Conservation (phyloP, 2,329 filamentous ascomycete genomes). For the Coniosporium tulheliwenetii region DNA sequence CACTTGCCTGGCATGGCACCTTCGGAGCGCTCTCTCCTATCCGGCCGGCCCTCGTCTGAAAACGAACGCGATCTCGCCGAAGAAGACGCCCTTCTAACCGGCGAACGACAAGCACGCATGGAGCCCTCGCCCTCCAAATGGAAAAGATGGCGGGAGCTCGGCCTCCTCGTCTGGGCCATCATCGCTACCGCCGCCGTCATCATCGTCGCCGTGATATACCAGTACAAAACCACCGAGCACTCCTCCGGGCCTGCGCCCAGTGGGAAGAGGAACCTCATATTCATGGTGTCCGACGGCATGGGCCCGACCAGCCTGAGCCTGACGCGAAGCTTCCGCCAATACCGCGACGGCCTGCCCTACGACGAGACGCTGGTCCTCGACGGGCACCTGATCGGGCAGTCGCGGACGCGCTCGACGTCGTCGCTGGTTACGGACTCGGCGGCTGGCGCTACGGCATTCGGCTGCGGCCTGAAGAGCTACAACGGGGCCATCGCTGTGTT, state of each 20-base stretch:
- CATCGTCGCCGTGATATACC: conserved; percentile 65
- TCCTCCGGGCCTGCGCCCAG: conserved; percentile 8
- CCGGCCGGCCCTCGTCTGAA: conserved; percentile 39
- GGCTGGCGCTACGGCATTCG: conserved; percentile 93
- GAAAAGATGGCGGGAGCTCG: conserved; percentile 54
- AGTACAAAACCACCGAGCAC: conserved; percentile 40
- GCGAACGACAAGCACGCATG: conserved; percentile 24
- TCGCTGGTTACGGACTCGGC: conserved; percentile 89
- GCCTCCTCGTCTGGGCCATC: conserved; percentile 69
- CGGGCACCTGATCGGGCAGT: conserved; percentile 78
- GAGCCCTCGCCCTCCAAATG: conserved; percentile 16
- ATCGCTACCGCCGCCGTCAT: conserved; percentile 66
- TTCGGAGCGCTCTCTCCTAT: conserved; percentile 36
- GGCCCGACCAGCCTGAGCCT: conserved; percentile 79
- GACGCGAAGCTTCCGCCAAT: conserved; percentile 75
- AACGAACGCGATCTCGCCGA: conserved; percentile 29
- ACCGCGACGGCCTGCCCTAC: conserved; percentile 54
- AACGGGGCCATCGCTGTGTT: conserved; percentile 89
- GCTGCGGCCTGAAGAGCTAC: conserved; percentile 85
- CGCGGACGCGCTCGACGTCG: conserved; percentile 68
- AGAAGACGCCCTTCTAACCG: conserved; percentile 46
- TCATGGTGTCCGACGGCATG: conserved; percentile 99
- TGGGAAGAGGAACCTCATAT: conserved; percentile 83
- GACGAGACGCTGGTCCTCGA: conserved; percentile 69
- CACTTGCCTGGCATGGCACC: conserved; percentile 15